Percentiles rank a stretch among this genome's conserved stretches.
Conservation (phyloP, 2,329 filamentous ascomycete species). For the Hysterium pulicare region DNA sequence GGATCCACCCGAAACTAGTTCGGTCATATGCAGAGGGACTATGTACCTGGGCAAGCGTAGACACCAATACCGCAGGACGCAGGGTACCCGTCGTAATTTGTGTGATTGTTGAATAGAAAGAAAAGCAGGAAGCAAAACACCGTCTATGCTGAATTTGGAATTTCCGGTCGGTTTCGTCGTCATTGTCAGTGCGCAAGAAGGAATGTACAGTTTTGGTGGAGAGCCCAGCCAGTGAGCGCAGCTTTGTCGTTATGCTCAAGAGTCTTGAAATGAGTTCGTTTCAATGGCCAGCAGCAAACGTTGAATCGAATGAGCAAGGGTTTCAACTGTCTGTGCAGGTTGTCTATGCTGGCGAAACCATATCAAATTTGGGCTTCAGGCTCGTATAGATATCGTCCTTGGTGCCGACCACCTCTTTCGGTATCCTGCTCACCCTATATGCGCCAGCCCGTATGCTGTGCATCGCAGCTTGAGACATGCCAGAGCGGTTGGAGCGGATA, state of each 20-base stretch:
- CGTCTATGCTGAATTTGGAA: neutral
- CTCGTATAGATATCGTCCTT: constrained; percentile 62
- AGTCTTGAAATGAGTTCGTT: neutral
- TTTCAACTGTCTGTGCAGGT: neutral
- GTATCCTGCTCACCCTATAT: constrained; percentile 81
- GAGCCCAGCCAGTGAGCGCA: neutral
- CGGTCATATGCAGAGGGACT: no score
- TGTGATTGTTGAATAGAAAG: no score
- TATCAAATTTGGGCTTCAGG: constrained; percentile 56
- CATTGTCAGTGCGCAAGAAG: neutral
- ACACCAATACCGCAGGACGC: no score
- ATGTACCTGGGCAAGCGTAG: no score
- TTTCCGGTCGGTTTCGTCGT: neutral
- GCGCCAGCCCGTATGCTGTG: constrained; percentile 76
- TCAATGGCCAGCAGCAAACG: neutral
- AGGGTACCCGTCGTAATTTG: no score
- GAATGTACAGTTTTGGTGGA: neutral
- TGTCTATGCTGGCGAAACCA: constrained; percentile 34
- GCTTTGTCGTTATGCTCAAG: neutral
- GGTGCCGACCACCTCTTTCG: constrained; percentile 77
- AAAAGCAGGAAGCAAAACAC: no score
- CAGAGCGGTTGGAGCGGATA: constrained; percentile 68
- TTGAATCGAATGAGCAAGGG: neutral
- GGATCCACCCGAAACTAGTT: no score
- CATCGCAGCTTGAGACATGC: constrained; percentile 67